phyloP scores from a whole-genome alignment of 2,329 filamentous ascomycete species.

The Nigrospora osmanthi region DNA sequence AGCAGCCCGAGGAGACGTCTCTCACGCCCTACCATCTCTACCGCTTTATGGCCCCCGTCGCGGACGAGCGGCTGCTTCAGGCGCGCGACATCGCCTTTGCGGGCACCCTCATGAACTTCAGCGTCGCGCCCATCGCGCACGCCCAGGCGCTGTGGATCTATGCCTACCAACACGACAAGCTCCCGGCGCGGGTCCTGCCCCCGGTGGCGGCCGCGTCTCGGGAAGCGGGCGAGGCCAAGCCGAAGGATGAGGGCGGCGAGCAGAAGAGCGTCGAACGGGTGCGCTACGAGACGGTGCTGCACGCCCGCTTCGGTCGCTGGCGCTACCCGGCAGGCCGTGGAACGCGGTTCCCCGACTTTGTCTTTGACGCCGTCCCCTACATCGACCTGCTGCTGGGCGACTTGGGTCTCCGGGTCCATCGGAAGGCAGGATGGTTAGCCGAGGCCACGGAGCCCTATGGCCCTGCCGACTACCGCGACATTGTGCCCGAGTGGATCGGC shows the following conservation, averaged over 20 bases:
- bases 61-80: too few relatives aligned
- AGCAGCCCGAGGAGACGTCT: too few relatives aligned
- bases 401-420: conserved; percentile 34
- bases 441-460: conserved; percentile 37
- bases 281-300: conserved; percentile 33
- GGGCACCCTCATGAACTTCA: too few relatives aligned
- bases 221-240: conserved; percentile 22
- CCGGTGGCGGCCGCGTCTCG: conserved; percentile 56
- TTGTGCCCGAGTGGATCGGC: conserved; percentile 29
- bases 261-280: conserved; percentile 1
- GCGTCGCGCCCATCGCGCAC: too few relatives aligned
- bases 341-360: conserved; percentile 40
- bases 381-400: conserved; percentile 48
- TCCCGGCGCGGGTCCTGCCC: too few relatives aligned
- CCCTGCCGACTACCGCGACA: conserved; percentile 33
- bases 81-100: too few relatives aligned
- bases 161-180: too few relatives aligned
- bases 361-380: conserved; percentile 50
- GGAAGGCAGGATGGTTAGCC: conserved; percentile 25
- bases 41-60: too few relatives aligned
- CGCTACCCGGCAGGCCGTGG: conserved; percentile 46
- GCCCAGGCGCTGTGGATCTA: too few relatives aligned
- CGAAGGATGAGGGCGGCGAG: too few relatives aligned
- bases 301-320: conserved; percentile 42
- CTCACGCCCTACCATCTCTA: too few relatives aligned